Evolutionary conservation across 495 filamentous ascomycete species (phyloP), one percentile per base, ranked within the genome.

Genomic region (Xylaria scruposa): DNA sequence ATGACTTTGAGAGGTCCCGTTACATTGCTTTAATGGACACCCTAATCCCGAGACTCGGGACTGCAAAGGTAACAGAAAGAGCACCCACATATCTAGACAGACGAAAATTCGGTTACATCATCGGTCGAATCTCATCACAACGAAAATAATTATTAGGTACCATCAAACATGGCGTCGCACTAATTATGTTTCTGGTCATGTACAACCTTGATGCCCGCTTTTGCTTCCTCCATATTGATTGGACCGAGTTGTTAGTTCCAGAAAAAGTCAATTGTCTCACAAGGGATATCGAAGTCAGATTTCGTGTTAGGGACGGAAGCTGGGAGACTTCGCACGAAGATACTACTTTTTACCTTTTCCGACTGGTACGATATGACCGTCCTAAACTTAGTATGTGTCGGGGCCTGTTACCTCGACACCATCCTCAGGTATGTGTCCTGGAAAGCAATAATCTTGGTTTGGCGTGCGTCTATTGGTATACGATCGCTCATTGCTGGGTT

Each of bases 361-460:
- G 1, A 5, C 19, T 59, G n/a, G n/a, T 54, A 21, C 59, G 31
- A 58, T 40, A 71, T 71, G 70, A 42, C 70, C n/a, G 31, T 31
- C 29, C 1, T 46, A 82, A 81, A 84, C 71, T 80, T 92, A 71
- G 84, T 92, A 36, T 85, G 89, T 31, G 81, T 90, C 61, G 90
- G 90, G 9, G 90, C 90, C 58, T 91, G 88, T 66, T 92, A 91
- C 78, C 76, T 92, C 12, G 90, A 92, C 78, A 92, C 89, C 29
- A 90, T 92, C 72, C 76, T 92, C 38, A 90, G 87, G 90, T 88
- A 75, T 78, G 89, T 84, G 19, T 64, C 54, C 17, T 26, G 69
- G 73, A 68, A 72, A 69, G 70, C 71, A 58, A 58, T 67, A 69
- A 53, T 60, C 71, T 75, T 72, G 72, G 66, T 73, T 54, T 74